Base-by-base conservation (phyloP, 2,329 filamentous ascomycete species). In the Stachybotrys chartarum region DNA sequence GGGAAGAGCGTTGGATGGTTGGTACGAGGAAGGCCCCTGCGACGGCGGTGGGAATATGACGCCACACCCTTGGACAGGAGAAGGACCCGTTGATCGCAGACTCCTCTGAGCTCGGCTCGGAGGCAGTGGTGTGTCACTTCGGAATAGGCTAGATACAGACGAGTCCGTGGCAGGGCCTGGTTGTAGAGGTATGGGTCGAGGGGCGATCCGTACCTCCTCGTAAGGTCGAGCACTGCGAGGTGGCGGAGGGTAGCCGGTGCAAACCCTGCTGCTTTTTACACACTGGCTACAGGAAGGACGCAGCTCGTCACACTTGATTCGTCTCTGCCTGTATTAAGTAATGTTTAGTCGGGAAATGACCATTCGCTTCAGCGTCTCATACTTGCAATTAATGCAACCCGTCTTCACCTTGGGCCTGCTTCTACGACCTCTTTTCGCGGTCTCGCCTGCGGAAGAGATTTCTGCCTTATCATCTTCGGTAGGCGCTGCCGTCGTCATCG, bases 381-480 rank as follows among this genome's bases (percentile, higher is more conserved):
- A 86, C 84, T 87, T 87, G 84, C 84, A 87, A 67, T 82, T 85
- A 62, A 75, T 77, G 68, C 84, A 87, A 46, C 84, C 84, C 1
- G 83, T 86, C 72, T 85, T 86, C 59, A 85, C 83, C 66, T 86
- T 86, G 14, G 81, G 79, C 60, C 75, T 79, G 66, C 81, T 84
- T 31, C 73, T 78, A 54, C 81, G 74, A 14, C 72, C 72, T 53
- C 79, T 74, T 64, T 75, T 80, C 42, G 66, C 32, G 24, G 50
- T 32, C 7, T 51, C 49, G 6, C 11, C n/a, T 11, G 11, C 14
- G 24, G 49, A 51, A 12, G 35, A 42, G 8, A 5, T 10, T 14
- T 10, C 35, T 14, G 35, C 35, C 35, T 10, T 14, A 42, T 42
- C 35, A 14, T 42, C 35, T 42, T 10, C 35, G 10, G 35, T 14